Base-by-base conservation (phyloP, 2,329 filamentous ascomycete species). In the Alternaria atra region DNA sequence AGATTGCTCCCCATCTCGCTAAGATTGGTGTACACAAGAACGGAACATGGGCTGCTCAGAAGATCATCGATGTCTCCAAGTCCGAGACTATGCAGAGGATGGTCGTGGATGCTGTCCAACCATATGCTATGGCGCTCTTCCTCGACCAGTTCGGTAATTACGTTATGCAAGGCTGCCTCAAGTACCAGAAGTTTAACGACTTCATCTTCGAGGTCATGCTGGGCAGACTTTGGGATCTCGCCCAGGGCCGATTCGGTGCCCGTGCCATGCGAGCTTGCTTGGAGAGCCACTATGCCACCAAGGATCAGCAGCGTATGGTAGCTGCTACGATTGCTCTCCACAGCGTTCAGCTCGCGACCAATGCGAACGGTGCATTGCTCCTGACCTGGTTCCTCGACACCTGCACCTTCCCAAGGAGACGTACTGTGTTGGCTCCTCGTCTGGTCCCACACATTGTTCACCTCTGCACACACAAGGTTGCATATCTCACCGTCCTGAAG, bases 1-100 rank as follows among this genome's bases (percentile, higher is more conserved):
- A 94, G 74, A 97, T 99, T 72, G 89, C 91, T 3, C 94, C 94
- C 59, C 94, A 97, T 76, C 87, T 98, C 77, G 93, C 94, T 27
- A 94, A 98, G 80, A 97, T 98, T 80, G 95, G 95, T 71, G 90
- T 97, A 7, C 95, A 99, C 86, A 99, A 99, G 87, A 99, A 99
- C 73, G 95, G 95, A 64, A 99, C 95, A 1, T 99, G 95, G 95
- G 95, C 95, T 55, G 95, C 95, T 1, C 95, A 99, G 81, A 99
- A 98, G 85, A 98, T 99, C 73, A 98, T 99, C 69, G 94, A 98
- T 73, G 93, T 97, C 6, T 94, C 93, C 78, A 93, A 95, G 80
- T 93, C 91, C 1, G 89, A 91, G 6, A 83, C 84, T 40, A 94
- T 98, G 80, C 94, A 95, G 89, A 82, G 84, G 47, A 83, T 93